Evolutionary conservation across 2,329 filamentous ascomycete species (phyloP).

Genomic region (Ascochyta koolunga): DNA sequence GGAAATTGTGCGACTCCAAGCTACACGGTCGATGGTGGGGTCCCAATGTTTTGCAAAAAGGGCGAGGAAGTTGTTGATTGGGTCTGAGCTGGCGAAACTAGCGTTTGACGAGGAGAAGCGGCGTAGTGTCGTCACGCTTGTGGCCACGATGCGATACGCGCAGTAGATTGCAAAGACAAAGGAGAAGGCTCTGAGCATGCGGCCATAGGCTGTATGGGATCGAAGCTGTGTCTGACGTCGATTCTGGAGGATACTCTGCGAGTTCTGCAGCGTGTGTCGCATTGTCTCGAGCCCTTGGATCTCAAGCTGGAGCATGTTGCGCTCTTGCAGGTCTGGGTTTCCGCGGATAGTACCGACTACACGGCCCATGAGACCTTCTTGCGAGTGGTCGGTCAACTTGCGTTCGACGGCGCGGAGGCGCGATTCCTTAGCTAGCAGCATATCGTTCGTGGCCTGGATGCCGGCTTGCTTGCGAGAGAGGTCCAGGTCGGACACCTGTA

Average conservation of each 20-base stretch:
- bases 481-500: conserved; percentile 70
- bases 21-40: conserved; percentile 77
- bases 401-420: conserved; percentile 73
- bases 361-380: conserved; percentile 71
- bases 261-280: conserved; percentile 71
- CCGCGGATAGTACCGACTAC: conserved; percentile 74
- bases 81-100: conserved; percentile 74
- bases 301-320: conserved; percentile 69
- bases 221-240: conserved; percentile 69
- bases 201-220: conserved; percentile 70
- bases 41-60: conserved; percentile 84
- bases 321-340: conserved; percentile 61
- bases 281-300: conserved; percentile 81
- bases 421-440: conserved; percentile 77
- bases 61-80: conserved; percentile 82
- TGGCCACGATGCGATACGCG: conserved; percentile 79
- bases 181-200: conserved; percentile 66
- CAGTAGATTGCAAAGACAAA: conserved; percentile 82
- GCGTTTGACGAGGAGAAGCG: conserved; percentile 59
- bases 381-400: conserved; percentile 59
- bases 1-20: conserved; percentile 84
- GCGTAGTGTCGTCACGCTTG: conserved; percentile 69
- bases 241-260: conserved; percentile 67
- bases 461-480: conserved; percentile 79
- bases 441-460: conserved; percentile 77